Evolutionary conservation across 306 rosid species (phyloP).

Genomic region (Trifolium dubium): DNA sequence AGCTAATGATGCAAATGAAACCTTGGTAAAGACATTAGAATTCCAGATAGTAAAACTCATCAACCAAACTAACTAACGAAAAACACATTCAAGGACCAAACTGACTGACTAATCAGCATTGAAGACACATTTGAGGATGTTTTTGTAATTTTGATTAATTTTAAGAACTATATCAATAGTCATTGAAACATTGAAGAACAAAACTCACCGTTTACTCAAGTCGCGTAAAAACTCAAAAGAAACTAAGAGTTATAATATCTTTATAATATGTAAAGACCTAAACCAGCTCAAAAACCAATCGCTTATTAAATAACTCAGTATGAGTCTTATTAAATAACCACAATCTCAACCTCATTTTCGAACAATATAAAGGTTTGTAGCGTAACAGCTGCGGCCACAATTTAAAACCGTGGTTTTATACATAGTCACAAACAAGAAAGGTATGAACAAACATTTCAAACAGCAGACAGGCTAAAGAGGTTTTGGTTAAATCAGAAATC

Average conservation of each 20-base stretch:
- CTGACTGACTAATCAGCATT: not conserved
- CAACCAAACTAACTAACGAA: not conserved
- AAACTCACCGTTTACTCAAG: not conserved
- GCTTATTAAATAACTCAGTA: not conserved
- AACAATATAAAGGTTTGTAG: not conserved
- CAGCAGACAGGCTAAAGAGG: constrained; percentile 13
- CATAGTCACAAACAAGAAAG: not conserved
- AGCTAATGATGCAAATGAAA: constrained; percentile 12
- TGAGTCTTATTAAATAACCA: not conserved
- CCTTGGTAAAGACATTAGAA: not conserved
- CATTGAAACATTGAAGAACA: not conserved
- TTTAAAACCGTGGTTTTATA: not conserved
- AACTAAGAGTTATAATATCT: constrained; percentile 24
- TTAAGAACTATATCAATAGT: not conserved
- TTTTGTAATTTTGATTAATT: not conserved
- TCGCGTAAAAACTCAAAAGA: not conserved
- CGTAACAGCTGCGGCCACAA: not conserved
- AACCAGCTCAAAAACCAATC: constrained; percentile 21
- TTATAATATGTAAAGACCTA: constrained; percentile 3
- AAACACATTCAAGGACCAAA: not conserved
- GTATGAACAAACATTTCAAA: constrained; percentile 8
- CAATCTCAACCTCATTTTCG: not conserved
- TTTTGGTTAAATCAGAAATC: constrained; percentile 25
- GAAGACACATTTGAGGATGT: not conserved
- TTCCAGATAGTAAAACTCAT: not conserved